Evolutionary conservation across 2,329 filamentous ascomycete species (phyloP).

Genomic region (Nothophaeocryptopus gaeumannii): DNA sequence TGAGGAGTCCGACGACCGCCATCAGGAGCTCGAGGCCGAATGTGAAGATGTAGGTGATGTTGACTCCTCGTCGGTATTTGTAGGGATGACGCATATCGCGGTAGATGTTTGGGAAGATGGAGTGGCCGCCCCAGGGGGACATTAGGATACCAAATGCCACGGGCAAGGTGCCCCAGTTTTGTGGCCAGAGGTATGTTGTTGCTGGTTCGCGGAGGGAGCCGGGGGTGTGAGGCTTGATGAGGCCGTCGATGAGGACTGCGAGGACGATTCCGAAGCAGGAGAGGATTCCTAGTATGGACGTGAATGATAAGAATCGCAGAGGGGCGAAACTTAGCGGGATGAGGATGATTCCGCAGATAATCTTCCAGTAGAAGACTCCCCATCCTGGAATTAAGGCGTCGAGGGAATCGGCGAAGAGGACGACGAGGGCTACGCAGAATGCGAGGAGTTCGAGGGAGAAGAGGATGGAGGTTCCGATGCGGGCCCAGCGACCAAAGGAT

Average conservation of each 20-base stretch:
- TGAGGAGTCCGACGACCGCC: slow-evolving; percentile 79
- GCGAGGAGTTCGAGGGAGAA: slow-evolving; percentile 86
- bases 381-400: slow-evolving; percentile 71
- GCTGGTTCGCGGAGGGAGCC: slow-evolving; percentile 82
- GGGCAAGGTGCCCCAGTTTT: slow-evolving; percentile 82
- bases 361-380: slow-evolving; percentile 73
- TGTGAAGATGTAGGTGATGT: slow-evolving; percentile 80
- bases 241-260: slow-evolving; percentile 80
- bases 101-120: slow-evolving; percentile 81
- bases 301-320: slow-evolving; percentile 79
- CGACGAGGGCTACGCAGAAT: slow-evolving; percentile 82
- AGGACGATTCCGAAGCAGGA: slow-evolving; percentile 84
- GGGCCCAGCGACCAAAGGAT: slow-evolving; percentile 78
- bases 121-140: slow-evolving; percentile 71
- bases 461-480: slow-evolving; percentile 76
- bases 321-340: slow-evolving; percentile 83
- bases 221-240: slow-evolving; percentile 73
- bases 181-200: slow-evolving; percentile 74
- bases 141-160: slow-evolving; percentile 88
- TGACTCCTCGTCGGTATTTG: slow-evolving; percentile 73
- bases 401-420: slow-evolving; percentile 93
- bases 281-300: slow-evolving; percentile 87
- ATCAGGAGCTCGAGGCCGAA: slow-evolving; percentile 77
- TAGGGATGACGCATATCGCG: slow-evolving; percentile 76
- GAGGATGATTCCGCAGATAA: slow-evolving; percentile 74